Base-by-base conservation (phyloP, 2,329 filamentous ascomycete genomes). In the Herpotrichia juniperi region DNA sequence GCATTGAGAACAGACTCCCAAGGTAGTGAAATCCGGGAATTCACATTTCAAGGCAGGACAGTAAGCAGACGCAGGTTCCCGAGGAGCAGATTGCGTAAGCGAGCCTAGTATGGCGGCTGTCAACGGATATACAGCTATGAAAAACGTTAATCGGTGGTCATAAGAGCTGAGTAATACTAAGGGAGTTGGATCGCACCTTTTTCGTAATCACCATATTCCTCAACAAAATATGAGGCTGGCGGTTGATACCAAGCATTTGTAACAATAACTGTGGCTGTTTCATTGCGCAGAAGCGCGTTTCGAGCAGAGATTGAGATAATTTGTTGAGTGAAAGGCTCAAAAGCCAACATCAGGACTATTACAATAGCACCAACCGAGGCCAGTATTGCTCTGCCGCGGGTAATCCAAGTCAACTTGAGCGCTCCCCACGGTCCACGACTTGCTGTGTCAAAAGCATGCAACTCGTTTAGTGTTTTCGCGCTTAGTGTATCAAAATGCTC, bases 301-400 rank as follows among this genome's bases (percentile, higher is more conserved):
- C 30, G 21, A 34, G 28, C 24, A 28, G 17, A 19, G 17, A 48
- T 39, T 9, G 35, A 9, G 22, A 66, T 39, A 7, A 59, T 48
- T 48, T 62, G 63, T 50, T 71, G 67, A 8, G 66, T 49, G 25
- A 67, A 68, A 10, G 68, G 66, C 48, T 69, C 66, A 21, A 71
- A 50, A 1, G 54, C 58, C 16, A 72, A 40, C 6, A 63, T 26
- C 11, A 63, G 32, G n/a, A 70, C 39, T 16, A 51, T 66, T 9
- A 71, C 43, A 1, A 58, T 14, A 1, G 66, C 67, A 3, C 64
- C 68, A 4, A 62, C 11, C 17, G 51, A 43, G 12, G 54, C 57
- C 9, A 69, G 46, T 16, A 56, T 28, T 9, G 55, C 50, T 1
- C 31, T 53, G 8, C 28, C 44, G n/a, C 35, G 44, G 2, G 53